Evolutionary conservation across 108 stramenopile genomes (phyloP).

Genomic region (Cyclotella sp.): DNA sequence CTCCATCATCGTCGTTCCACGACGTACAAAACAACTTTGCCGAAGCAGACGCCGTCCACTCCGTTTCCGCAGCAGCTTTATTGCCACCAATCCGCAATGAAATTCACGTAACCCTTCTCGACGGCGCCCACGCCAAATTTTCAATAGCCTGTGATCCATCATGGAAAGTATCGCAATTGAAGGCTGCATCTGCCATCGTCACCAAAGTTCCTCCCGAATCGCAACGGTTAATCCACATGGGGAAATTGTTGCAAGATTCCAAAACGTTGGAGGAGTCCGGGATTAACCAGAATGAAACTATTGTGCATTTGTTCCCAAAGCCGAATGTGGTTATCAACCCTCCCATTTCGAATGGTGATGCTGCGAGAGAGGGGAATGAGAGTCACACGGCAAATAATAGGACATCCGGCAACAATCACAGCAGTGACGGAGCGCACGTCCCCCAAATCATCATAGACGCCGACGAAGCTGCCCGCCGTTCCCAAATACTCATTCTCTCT

Average conservation of each 20-base stretch:
- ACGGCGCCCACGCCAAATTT: conserved; percentile 77
- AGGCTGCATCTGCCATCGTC: conserved; percentile 29
- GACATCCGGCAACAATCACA: conserved; percentile 14
- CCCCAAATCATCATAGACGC: conserved; percentile 77
- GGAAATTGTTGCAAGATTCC: conserved; percentile 66
- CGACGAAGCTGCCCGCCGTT: conserved; percentile 76
- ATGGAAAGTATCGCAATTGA: conserved; percentile 69
- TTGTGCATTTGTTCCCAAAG: conserved; percentile 86
- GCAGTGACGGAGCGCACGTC: conserved; percentile 64
- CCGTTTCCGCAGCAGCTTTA: too few species aligned
- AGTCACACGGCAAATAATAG: conserved; percentile 5
- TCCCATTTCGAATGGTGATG: conserved; percentile 13
- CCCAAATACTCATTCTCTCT: conserved; percentile 78
- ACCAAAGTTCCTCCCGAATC: conserved; percentile 70
- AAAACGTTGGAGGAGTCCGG: conserved; percentile 54
- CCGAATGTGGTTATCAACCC: conserved; percentile 70
- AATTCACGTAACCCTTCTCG: conserved; percentile 65
- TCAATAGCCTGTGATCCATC: conserved; percentile 51
- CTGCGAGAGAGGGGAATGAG: background rate
- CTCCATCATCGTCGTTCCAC: conserved; percentile 27
- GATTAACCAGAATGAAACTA: conserved; percentile 56
- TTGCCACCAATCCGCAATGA: conserved; percentile 26
- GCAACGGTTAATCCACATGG: conserved; percentile 81
- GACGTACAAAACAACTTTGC: conserved; percentile 9
- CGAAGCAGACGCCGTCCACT: conserved; percentile 4